Evolutionary conservation across 2,329 filamentous ascomycete genomes (phyloP), one percentile per base, ranked within the genome.

Genomic region (Exserohilum turcica): DNA sequence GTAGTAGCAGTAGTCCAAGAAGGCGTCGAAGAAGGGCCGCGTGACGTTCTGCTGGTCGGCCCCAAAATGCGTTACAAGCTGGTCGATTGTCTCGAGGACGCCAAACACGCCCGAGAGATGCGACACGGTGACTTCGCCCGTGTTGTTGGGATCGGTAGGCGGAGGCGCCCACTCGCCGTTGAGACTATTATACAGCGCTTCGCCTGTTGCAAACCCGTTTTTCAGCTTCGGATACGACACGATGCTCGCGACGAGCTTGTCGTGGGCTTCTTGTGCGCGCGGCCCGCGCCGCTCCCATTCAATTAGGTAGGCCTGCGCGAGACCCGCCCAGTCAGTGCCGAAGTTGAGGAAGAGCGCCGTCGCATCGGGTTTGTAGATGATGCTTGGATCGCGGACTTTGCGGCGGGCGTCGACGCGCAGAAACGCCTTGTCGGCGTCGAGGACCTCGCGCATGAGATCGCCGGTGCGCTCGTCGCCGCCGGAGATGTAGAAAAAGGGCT

Each of bases 1-100:
- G 68, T 84, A 85, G 64, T 80, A 81, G 63, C 82, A 84, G 69
- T 86, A 86, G 43, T 86, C 84, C 1, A 85, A 70, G 79, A 83
- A 86, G 0, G 79, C 82, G 6, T 79, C 67, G 43, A 80, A 74
- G 64, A 86, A 85, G 0, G 77, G 78, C 7, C 74, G 60, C 0
- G 83, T 81, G 2, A 79, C 76, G 1, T 76, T 72, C 2, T 74
- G 78, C 12, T 76, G 47, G 9, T 55, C 45, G 1, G 46, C 3
- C 5, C 64, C 64, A n/a, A 66, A 78, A 61, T 82, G 79, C 39
- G 83, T 77, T 2, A 82, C 72, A 1, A 84, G 60, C 56, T 86
- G 83, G 0, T 83, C 79, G 7, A 84, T 74, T 1, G 85, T 81
- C 65, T 86, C 84, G 0, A 80, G 76, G 0, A 86, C 73, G 2